Conservation (phyloP, 352 stramenopile species). For the Globisporangium echinulatum region DNA sequence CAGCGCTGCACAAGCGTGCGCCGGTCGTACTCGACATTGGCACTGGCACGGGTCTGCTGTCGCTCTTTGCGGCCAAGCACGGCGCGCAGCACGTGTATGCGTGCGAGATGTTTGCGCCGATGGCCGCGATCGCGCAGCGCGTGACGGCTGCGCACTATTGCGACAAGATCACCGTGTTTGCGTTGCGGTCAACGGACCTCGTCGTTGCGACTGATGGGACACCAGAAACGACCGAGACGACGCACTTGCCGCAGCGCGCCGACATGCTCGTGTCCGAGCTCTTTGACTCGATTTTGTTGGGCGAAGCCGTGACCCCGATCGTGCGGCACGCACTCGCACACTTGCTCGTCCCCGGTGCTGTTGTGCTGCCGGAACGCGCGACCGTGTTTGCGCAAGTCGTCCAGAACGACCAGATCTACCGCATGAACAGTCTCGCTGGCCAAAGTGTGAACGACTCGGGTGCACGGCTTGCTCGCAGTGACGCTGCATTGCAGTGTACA, state of each 20-base stretch:
- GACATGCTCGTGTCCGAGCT: conserved; percentile 93
- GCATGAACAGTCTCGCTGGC: conserved; percentile 55
- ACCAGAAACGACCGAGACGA: background rate
- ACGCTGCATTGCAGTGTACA: conserved; percentile 50
- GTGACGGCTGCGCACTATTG: conserved; percentile 65
- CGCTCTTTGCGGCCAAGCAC: conserved; percentile 83
- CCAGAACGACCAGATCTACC: conserved; percentile 55
- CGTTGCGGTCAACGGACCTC: conserved; percentile 70
- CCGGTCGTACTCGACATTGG: conserved; percentile 81
- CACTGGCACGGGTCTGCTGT: conserved; percentile 71
- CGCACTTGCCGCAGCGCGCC: conserved; percentile 52
- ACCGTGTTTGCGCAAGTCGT: conserved; percentile 69
- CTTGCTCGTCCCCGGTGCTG: conserved; percentile 43
- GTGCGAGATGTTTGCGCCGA: conserved; percentile 89
- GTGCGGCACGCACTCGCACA: conserved; percentile 70
- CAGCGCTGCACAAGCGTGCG: conserved; percentile 23
- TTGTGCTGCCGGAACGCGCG: conserved; percentile 63
- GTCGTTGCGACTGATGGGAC: conserved; percentile 20
- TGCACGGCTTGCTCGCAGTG: conserved; percentile 45
- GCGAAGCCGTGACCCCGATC: conserved; percentile 84
- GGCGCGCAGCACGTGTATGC: conserved; percentile 87
- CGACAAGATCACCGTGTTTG: conserved; percentile 72
- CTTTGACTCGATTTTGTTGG: conserved; percentile 88
- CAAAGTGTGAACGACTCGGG: conserved; percentile 21
- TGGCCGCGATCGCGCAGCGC: conserved; percentile 72